Evolutionary conservation across 129 eudicot species (phyloP).

Genomic region (Oenanthe sinensis): DNA sequence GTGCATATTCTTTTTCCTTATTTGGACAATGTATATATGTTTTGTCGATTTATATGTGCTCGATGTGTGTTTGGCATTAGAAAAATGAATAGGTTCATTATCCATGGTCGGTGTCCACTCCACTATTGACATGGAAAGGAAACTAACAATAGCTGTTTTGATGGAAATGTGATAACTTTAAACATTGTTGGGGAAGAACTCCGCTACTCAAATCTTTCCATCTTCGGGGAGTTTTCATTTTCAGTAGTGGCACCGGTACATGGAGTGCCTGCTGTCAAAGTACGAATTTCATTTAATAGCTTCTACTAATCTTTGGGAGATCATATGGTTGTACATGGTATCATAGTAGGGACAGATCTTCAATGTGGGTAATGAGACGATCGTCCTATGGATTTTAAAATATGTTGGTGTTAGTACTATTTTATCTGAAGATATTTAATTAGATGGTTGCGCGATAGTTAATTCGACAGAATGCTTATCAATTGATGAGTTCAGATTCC

Average conservation of each 20-base stretch:
- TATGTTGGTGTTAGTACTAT: no score
- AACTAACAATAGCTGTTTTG: background rate
- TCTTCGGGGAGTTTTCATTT: background rate
- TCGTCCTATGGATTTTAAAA: background rate
- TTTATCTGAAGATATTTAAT: no score
- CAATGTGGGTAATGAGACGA: background rate
- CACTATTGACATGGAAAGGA: constrained; percentile 7
- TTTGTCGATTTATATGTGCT: background rate
- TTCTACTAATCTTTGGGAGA: background rate
- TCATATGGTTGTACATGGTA: background rate
- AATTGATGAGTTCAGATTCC: background rate
- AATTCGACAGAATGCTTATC: background rate
- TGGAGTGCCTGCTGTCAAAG: background rate
- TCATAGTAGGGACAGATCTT: background rate
- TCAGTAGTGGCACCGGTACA: background rate
- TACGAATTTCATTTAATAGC: background rate
- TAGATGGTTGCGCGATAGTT: background rate
- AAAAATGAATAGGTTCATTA: background rate
- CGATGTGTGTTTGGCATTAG: background rate
- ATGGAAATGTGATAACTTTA: background rate
- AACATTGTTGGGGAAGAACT: background rate
- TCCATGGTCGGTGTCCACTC: constrained; percentile 1
- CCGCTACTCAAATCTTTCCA: background rate
- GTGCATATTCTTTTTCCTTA: background rate
- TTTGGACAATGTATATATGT: background rate